Base-by-base conservation (phyloP, 805 yeast genomes). In the Saturnispora hagleri region DNA sequence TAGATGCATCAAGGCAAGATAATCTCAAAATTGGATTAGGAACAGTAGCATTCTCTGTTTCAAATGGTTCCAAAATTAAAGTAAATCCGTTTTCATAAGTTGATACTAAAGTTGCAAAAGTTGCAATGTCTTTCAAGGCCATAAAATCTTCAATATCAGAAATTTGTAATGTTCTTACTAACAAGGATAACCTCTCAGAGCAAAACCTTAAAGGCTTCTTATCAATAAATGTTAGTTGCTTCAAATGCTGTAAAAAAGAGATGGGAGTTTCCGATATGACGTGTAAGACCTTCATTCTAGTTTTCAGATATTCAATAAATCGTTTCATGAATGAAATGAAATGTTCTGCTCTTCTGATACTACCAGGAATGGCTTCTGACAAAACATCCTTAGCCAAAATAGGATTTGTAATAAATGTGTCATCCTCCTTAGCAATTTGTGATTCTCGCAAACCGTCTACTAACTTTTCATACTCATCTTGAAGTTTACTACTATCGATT, bases 241-340 rank as follows among this genome's bases (percentile, higher is more conserved):
- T 90, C 63, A 95, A 70, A 73, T 93, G 99, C 63, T 88, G 95
- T 53, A 93, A 68, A 62, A 93, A 93, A 34, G 97, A 89, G 4
- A 82, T 79, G 0, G 99, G 99, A 0, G 99, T 93, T 66, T 93
- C 99, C n/a, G 97, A 88, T 43, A 93, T 89, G 36, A 93, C 99
- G 70, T 91, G 97, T 47, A 95, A 69, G 3, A 93, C 97, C 70
- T 93, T 95, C 98, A 93, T 93, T 69, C 99, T 80, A 3, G 97
- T 91, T 62, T 91, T 93, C 61, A 93, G 72, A 68, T 93, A 93
- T 63, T 93, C 99, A 31, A 93, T 87, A 59, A 93, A 86, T 57
- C 99, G 73, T 62, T 90, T 88, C 65, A 93, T 74, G 62, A 93
- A 93, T 3, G 97, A 89, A 15, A 93, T 84, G 62, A 93, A 93